A percentile compares a stretch with the other conserved stretches of the same genome.
Evolutionary conservation across 2,329 filamentous ascomycete genomes (phyloP).

Genomic region (Colletotrichum sp.): DNA sequence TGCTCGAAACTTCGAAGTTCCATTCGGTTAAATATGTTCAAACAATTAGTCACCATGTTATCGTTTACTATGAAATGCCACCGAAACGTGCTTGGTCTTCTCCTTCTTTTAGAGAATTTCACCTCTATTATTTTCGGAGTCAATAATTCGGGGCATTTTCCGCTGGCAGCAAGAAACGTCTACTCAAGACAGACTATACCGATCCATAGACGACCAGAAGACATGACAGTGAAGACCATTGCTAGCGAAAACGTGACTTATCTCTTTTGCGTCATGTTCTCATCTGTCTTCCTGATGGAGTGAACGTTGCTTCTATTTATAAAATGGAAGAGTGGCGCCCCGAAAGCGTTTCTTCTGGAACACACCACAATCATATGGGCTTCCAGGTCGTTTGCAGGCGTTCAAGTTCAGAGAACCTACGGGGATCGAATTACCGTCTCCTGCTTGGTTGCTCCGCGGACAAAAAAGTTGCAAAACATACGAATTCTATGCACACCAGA

Average conservation of each 20-base stretch:
- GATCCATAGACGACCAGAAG: too few species aligned
- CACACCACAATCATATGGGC: not conserved
- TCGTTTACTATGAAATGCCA: not conserved
- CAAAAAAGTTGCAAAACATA: not conserved
- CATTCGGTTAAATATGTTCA: not conserved
- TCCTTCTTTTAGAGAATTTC: too few species aligned
- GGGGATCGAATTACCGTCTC: too few species aligned
- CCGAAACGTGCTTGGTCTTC: not conserved
- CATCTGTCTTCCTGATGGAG: not conserved
- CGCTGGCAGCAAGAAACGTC: too few species aligned
- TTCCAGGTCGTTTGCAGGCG: rapidly evolving
- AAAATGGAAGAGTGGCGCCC: not conserved
- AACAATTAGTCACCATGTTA: not conserved
- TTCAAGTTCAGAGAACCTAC: not conserved
- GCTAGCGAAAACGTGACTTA: too few species aligned
- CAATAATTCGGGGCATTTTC: too few species aligned
- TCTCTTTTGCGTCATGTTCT: too few species aligned
- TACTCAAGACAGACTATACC: too few species aligned
- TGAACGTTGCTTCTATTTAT: not conserved
- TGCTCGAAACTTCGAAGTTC: not conserved
- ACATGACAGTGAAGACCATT: too few species aligned
- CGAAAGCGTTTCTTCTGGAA: not conserved
- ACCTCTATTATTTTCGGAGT: too few species aligned
- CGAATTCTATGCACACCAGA: rapidly evolving
- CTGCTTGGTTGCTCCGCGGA: too few species aligned